Percentiles rank a stretch among this genome's conserved stretches.
Evolutionary conservation across 2,329 filamentous ascomycete genomes (phyloP).

Genomic region (Cordyceps pruinosa): DNA sequence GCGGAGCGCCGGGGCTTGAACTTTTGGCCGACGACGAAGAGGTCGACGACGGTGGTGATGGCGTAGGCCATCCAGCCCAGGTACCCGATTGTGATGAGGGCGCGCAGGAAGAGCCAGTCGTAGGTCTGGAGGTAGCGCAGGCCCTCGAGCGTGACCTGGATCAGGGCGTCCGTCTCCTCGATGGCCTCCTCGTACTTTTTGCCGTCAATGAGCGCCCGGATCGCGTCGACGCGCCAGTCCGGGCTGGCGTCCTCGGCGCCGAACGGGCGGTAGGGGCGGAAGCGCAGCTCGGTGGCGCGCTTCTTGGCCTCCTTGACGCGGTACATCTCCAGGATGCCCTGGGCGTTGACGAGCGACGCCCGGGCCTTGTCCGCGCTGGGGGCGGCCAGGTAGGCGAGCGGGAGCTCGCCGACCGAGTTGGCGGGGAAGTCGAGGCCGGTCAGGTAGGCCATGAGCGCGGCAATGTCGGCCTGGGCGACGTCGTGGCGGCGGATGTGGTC

Average conservation of each 20-base stretch:
- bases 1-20: slow-evolving; percentile 57
- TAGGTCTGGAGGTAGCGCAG: slow-evolving; percentile 94
- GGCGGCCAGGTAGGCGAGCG: slow-evolving; percentile 72
- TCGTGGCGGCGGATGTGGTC: slow-evolving; percentile 79
- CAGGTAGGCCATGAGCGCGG: slow-evolving; percentile 91
- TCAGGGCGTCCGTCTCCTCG: slow-evolving; percentile 65
- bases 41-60: slow-evolving; percentile 77
- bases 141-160: slow-evolving; percentile 71
- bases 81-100: slow-evolving; percentile 83
- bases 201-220: slow-evolving; percentile 59
- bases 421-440: slow-evolving; percentile 84
- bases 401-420: slow-evolving; percentile 92
- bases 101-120: slow-evolving; percentile 92
- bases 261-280: slow-evolving; percentile 67
- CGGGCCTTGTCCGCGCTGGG: slow-evolving; percentile 70
- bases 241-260: slow-evolving; percentile 55
- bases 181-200: slow-evolving; percentile 72
- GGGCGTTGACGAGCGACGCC: slow-evolving; percentile 76
- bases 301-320: slow-evolving; percentile 87
- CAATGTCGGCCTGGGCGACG: slow-evolving; percentile 88
- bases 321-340: slow-evolving; percentile 91
- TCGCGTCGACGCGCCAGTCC: slow-evolving; percentile 59
- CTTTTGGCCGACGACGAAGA: slow-evolving; percentile 73
- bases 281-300: slow-evolving; percentile 65
- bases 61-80: slow-evolving; percentile 94